Base-by-base conservation (phyloP, 139 green algal genomes). In the Pleodorina starrii region DNA sequence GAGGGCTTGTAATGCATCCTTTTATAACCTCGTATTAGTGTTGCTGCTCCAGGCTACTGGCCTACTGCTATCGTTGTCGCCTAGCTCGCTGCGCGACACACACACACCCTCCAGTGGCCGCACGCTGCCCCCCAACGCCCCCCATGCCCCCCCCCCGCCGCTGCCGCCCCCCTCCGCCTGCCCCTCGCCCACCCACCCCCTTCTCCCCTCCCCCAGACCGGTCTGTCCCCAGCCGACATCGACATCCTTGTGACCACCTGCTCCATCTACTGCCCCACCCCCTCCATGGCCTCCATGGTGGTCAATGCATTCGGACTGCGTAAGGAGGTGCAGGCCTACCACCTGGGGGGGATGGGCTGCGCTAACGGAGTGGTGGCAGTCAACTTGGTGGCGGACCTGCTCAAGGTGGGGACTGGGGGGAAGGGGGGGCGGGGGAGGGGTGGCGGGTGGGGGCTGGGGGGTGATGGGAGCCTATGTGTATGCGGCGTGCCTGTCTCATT, bases 271-370 rank as follows among this genome's bases (percentile, higher is more conserved):
- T 95, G 93, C 90, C 95, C 96, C 68, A 97, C 95, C 23, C 96
- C 96, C 68, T 97, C 94, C 72, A 89, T 98, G 66, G 90, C 95
- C 0, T 93, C 91, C 83, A 96, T 98, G 96, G 91, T 97, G 48
- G 91, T 97, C 57, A 97, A 97, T 91, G 80, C 89, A 25, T 97
- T 95, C 95, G 93, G 94, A 59, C 91, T 97, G 92, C 81, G 90
- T 29, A 66, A 66, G 50, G 92, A 94, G 73, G 79, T 95, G 27
- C 86, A 91, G 87, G 50, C 73, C 50, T 95, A 95, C 89, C 86
- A 93, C 89, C 86, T 95, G 44, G 93, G 93, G 12, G 96, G 96
- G 85, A 98, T 98, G 96, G 96, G 96, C 57, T 98, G 96, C 85
- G 92, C 92, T 42, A 96, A 96, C 9, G 94, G 95, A 25, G 95